Conservation (phyloP, 345 rosid species). For the Erucastrum elatum region DNA sequence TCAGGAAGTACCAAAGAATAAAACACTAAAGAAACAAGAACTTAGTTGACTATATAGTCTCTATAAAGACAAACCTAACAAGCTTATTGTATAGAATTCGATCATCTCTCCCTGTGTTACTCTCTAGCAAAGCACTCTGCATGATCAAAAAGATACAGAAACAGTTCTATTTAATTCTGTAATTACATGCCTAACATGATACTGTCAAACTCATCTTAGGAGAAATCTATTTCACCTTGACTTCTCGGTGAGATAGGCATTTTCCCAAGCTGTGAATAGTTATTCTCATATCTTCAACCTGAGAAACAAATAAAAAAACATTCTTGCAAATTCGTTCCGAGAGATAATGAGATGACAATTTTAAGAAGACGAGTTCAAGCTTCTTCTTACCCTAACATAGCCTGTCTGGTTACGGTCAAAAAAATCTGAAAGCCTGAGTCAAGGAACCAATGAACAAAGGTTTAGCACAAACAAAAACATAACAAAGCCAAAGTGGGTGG, state of each 20-base stretch:
- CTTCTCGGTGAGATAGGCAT: conserved; percentile 53
- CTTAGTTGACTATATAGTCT: neutral
- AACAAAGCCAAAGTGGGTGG: neutral
- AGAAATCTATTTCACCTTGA: no score
- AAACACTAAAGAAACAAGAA: neutral
- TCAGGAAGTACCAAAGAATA: neutral
- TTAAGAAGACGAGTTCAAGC: neutral
- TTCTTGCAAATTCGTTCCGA: neutral
- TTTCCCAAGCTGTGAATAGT: conserved; percentile 87
- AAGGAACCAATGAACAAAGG: conserved; percentile 12
- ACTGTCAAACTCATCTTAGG: no score
- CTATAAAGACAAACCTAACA: conserved; percentile 50
- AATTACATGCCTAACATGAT: no score
- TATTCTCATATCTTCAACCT: conserved; percentile 95
- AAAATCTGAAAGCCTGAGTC: conserved; percentile 82
- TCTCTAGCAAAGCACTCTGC: conserved; percentile 86
- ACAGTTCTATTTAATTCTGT: neutral
- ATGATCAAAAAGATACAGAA: conserved; percentile 16
- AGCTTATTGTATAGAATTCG: conserved; percentile 80
- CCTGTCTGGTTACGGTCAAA: conserved; percentile 86
- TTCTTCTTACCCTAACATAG: conserved; percentile 64
- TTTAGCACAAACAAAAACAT: neutral
- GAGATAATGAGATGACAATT: neutral
- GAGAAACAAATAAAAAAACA: conserved; percentile 8
- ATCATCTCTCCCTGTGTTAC: conserved; percentile 93